These are phyloP conservation scores for Chlorencoelia australis DNA, from an alignment of 2,329 filamentous ascomycete genomes.

Conservation along the genomic window DNA sequence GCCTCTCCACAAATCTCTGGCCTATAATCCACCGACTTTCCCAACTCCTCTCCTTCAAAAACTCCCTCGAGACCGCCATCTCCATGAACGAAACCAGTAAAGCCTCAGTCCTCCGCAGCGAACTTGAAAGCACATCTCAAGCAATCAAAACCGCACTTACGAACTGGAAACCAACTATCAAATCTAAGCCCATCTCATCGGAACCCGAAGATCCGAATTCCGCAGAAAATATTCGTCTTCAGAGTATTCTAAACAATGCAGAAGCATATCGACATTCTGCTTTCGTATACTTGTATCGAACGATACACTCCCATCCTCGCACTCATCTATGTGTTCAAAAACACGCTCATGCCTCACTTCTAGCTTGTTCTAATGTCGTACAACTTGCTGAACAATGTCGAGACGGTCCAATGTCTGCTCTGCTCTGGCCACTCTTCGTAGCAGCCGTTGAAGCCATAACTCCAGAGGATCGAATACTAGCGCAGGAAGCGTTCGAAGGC, in stretches of 20 bases:
- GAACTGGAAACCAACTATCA: slow-evolving; percentile 44
- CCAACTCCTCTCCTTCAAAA: slow-evolving; percentile 42
- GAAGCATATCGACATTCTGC: slow-evolving; percentile 40
- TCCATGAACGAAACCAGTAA: slow-evolving; percentile 29
- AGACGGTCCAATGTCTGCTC: slow-evolving; percentile 48
- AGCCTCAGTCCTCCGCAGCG: slow-evolving; percentile 19
- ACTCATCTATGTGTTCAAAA: slow-evolving; percentile 41
- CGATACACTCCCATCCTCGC: slow-evolving; percentile 34
- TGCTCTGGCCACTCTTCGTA: slow-evolving; percentile 56
- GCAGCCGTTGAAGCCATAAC: slow-evolving; percentile 48
- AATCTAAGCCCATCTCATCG: slow-evolving; percentile 24
- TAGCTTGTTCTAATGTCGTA: slow-evolving; percentile 45
- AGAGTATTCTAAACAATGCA: slow-evolving; percentile 33
- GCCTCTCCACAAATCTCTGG: slow-evolving; percentile 53
- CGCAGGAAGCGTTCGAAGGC: slow-evolving; percentile 40
- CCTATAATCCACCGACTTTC: slow-evolving; percentile 53
- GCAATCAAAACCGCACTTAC: slow-evolving; percentile 46
- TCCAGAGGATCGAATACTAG: slow-evolving; percentile 39
- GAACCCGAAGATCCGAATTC: slow-evolving; percentile 4
- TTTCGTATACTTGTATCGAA: slow-evolving; percentile 34
- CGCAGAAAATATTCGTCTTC: slow-evolving; percentile 12
- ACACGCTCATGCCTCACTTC: slow-evolving; percentile 40
- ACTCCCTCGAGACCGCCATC: slow-evolving; percentile 38
- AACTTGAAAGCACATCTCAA: slow-evolving; percentile 33
- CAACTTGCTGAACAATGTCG: slow-evolving; percentile 29